Evolutionary conservation across 495 filamentous ascomycete genomes (phyloP).

Genomic region (Physcia stellaris): DNA sequence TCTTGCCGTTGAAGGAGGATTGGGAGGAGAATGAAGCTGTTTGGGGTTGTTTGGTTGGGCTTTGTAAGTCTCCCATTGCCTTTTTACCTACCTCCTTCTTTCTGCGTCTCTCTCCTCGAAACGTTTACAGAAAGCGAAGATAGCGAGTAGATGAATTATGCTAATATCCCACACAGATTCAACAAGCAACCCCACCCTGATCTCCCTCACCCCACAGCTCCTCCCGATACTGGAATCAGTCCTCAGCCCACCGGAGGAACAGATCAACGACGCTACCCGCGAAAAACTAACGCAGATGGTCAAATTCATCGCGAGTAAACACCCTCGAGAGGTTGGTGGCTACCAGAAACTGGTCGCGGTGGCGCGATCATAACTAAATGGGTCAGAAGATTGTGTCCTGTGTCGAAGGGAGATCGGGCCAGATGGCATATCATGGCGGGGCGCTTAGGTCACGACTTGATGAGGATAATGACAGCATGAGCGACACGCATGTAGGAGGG

Average conservation of each 20-base stretch:
- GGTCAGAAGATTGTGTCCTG: too few relatives aligned
- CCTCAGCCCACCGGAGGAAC: conserved; percentile 62
- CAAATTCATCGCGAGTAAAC: conserved; percentile 48
- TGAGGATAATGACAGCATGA: too few relatives aligned
- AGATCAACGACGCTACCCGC: conserved; percentile 72
- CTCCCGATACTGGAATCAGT: conserved; percentile 72
- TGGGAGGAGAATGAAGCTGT: conserved; percentile 93
- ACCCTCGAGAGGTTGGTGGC: conserved; percentile 13
- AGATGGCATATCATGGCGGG: too few relatives aligned
- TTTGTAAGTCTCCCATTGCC: conserved; percentile 47
- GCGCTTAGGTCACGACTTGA: too few relatives aligned
- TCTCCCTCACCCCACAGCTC: conserved; percentile 61
- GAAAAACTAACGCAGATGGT: conserved; percentile 54
- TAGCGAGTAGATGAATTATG: too few relatives aligned
- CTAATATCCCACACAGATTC: conserved; percentile 39
- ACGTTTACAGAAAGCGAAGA: too few relatives aligned
- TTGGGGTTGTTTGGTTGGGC: conserved; percentile 70
- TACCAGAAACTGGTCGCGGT: conserved; percentile 13
- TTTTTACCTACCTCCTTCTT: neutral
- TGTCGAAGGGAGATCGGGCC: too few relatives aligned
- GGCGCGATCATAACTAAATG: conserved; percentile 1
- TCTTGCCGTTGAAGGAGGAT: conserved; percentile 85
- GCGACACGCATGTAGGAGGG: too few relatives aligned
- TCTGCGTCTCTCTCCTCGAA: neutral
- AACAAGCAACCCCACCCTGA: conserved; percentile 54